Evolutionary conservation across 768 basidiomycete species (phyloP), one percentile per base, ranked within the genome.

Genomic region (Agaricus sinodeliciosus): DNA sequence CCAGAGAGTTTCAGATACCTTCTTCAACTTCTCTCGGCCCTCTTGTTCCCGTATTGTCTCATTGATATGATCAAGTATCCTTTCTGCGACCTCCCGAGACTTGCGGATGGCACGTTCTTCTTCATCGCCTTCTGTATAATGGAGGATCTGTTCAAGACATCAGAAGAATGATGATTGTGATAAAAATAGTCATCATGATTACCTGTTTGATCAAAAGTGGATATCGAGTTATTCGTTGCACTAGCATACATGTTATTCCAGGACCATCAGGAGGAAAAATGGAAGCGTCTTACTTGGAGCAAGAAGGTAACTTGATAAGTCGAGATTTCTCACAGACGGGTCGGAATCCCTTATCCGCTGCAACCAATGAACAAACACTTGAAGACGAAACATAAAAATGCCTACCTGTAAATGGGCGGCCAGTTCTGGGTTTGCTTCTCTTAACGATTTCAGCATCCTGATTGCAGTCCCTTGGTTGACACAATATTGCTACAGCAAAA

Each of bases 151-250:
- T 4, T 44, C 22, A 27, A 57, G 7, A n/a, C 22, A 26, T 54
- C 19, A 57, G 50, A 13, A 37, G 5, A 22, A 19, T 40, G n/a
- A 40, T 40, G 48, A 28, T 15, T 43, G 8, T 13, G 27, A 37
- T 8, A 22, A 25, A 0, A 40, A 11, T 19, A 18, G n/a, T 3
- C 7, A 18, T 25, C n/a, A 15, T 16, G 28, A 66, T 16, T 45
- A 82, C 84, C 68, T 91, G 89, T 49, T 84, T 83, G 58, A 97
- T 84, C 28, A 97, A 75, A 0, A 99, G 74, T 0, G 95, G 95
- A 63, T 98, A 99, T 52, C 92, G 78, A 0, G 95, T 96, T 51
- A 97, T 84, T 8, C 95, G 84, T 81, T 96, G 93, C 93, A 94
- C 90, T 93, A 55, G 16, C 39, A 8, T 5, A 31, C 22, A 28